Evolutionary conservation across 495 filamentous ascomycete genomes (phyloP).

Genomic region (Neurospora intermedia): DNA sequence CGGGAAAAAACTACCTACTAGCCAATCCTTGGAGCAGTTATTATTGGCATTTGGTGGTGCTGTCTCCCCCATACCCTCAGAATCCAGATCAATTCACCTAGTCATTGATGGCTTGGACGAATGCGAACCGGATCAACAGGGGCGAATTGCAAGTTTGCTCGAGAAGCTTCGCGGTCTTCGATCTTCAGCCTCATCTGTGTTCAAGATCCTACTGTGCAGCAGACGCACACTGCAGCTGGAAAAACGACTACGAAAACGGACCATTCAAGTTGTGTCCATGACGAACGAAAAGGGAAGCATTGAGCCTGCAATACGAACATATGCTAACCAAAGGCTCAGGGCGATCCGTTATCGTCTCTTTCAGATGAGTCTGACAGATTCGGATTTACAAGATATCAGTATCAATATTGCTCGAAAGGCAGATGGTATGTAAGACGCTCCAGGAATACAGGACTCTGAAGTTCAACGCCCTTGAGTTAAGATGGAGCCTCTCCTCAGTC

Average conservation of each 20-base stretch:
- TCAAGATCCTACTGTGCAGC: conserved; percentile 19
- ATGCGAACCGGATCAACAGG: conserved; percentile 17
- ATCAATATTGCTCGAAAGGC: conserved; percentile 9
- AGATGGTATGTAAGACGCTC: conserved; percentile 9
- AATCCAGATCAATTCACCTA: conserved; percentile 1
- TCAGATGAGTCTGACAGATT: conserved; percentile 9
- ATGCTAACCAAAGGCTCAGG: conserved; percentile 9
- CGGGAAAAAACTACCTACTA: conserved; percentile 6
- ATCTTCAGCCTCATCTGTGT: not conserved
- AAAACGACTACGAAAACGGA: conserved; percentile 1
- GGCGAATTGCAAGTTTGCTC: conserved; percentile 12
- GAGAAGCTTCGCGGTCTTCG: conserved; percentile 4
- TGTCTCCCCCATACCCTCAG: not conserved
- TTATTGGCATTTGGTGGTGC: conserved; percentile 4
- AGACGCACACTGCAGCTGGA: conserved; percentile 5
- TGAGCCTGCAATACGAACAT: conserved; percentile 11
- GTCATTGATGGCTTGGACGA: conserved; percentile 24
- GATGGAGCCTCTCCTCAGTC: not conserved
- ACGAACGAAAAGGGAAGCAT: conserved; percentile 18
- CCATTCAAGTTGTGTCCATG: conserved; percentile 10
- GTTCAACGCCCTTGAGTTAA: not conserved
- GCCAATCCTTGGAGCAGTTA: conserved; percentile 13
- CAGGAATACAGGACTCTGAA: not conserved
- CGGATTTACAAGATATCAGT: conserved; percentile 6
- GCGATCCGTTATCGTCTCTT: conserved; percentile 6